These are phyloP conservation scores for Claviceps paspali DNA, from an alignment of 2,329 filamentous ascomycete genomes.

Conservation along the genomic window DNA sequence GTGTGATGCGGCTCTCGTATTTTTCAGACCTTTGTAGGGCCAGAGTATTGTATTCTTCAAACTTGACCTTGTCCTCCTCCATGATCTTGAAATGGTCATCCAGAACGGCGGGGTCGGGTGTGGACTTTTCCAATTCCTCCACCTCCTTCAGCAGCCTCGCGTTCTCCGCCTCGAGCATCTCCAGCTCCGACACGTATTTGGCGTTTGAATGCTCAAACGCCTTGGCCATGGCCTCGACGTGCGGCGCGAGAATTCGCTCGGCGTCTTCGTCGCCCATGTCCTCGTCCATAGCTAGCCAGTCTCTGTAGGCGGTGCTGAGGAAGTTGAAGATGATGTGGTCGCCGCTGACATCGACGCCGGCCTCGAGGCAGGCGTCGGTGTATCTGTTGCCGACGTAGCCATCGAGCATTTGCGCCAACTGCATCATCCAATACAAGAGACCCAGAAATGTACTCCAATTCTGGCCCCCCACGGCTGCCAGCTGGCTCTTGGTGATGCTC, in stretches of 20 bases:
- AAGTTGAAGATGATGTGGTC: conserved; percentile 94
- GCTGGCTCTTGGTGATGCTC: conserved; percentile 91
- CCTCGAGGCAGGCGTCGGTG: conserved; percentile 78
- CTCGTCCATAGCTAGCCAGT: conserved; percentile 87
- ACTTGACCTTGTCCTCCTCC: conserved; percentile 88
- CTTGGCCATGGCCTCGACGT: conserved; percentile 73
- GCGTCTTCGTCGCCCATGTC: conserved; percentile 77
- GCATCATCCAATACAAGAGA: conserved; percentile 98
- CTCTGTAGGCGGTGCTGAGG: conserved; percentile 73
- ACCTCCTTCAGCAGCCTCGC: conserved; percentile 70
- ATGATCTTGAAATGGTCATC: conserved; percentile 87
- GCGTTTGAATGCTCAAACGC: conserved; percentile 79
- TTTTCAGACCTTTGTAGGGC: conserved; percentile 79
- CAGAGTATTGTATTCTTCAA: conserved; percentile 82
- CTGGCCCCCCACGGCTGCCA: conserved; percentile 85
- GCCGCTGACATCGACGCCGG: conserved; percentile 71
- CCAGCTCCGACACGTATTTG: conserved; percentile 69
- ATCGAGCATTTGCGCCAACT: conserved; percentile 86
- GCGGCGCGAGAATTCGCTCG: conserved; percentile 62
- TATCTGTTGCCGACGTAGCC: conserved; percentile 65
- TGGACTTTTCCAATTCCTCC: conserved; percentile 74
- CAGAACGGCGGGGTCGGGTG: conserved; percentile 66
- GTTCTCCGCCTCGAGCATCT: conserved; percentile 76
- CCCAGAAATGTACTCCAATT: conserved; percentile 95
- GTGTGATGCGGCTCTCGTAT: conserved; percentile 64